Evolutionary conservation across 1,139 yeast species (phyloP).

Genomic region (Oligophagozyma castellii): DNA sequence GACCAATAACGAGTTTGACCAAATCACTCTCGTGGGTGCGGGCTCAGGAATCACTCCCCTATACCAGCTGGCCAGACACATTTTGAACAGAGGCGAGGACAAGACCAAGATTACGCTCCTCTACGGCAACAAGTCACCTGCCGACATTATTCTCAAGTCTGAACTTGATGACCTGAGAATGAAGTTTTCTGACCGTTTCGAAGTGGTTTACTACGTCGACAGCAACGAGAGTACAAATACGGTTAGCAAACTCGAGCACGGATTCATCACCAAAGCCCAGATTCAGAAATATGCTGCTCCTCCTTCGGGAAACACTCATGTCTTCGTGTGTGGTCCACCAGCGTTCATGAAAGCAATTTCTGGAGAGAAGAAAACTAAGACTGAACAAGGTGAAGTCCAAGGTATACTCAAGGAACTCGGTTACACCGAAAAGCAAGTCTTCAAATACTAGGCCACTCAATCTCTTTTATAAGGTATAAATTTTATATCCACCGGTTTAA

Average conservation of each 20-base stretch:
- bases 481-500: no score
- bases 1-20: conserved; percentile 72
- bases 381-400: conserved; percentile 87
- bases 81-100: conserved; percentile 62
- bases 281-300: conserved; percentile 44
- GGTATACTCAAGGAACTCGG: conserved; percentile 87
- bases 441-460: conserved; percentile 68
- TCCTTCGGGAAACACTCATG: conserved; percentile 47
- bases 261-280: conserved; percentile 63
- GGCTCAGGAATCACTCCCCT: conserved; percentile 96
- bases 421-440: conserved; percentile 74
- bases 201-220: conserved; percentile 71
- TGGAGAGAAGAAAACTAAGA: conserved; percentile 39
- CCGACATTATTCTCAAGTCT: conserved; percentile 63
- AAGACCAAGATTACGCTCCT: conserved; percentile 70
- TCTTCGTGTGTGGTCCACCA: conserved; percentile 89
- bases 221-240: conserved; percentile 28
- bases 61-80: conserved; percentile 66
- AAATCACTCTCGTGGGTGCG: conserved; percentile 81
- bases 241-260: conserved; percentile 43
- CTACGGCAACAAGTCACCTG: conserved; percentile 66
- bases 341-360: conserved; percentile 73
- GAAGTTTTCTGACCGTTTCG: conserved; percentile 61
- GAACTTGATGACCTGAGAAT: conserved; percentile 58
- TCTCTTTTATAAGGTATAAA: no score